Base-by-base conservation (phyloP, 257 asterid genomes). In the Marsdenia floribunda region DNA sequence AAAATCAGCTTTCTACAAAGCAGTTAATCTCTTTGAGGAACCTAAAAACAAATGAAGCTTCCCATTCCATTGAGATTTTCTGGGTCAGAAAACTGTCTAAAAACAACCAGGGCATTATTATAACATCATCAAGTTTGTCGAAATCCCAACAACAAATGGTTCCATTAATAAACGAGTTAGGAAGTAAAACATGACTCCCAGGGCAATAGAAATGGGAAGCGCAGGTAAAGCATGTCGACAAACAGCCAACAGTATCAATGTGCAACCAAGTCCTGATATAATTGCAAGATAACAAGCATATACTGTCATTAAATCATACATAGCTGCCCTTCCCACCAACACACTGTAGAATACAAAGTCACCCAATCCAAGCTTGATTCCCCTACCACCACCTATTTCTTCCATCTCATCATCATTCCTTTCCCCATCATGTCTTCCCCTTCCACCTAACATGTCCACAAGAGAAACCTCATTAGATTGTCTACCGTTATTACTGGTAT, bases 241-340 rank as follows among this genome's bases (percentile, higher is more conserved):
- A 55, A 94, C 92, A 22, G 96, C 97, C 85, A 94, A 79, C 85
- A 94, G 76, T 77, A 94, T 89, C 70, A 94, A 84, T 9, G 99
- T 94, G 73, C 99, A 94, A 29, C 96, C 99, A 16, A 94, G 88
- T 9, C 99, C 99, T 0, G 96, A 92, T 78, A 94, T 90, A 72
- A 94, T 90, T 21, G 98, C 99, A 4, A 94, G 98, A 85, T 94
- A 94, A 85, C 99, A 94, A 75, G 99, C 98, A 70, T 94, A 94
- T 44, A 94, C 99, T 0, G 97, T 94, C 99, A 94, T 88, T 82
- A 94, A 58, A 88, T 94, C 99, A 83, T 88, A 94, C 99, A 94
- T 90, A 13, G 99, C 98, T 0, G 99, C 99, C 85, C 99, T 85
- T 54, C 99, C 98, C 26, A 94, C 97, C 76, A 94, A 87, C 73